Conservation (phyloP, 306 rosid species). For the Sechiopsis laciniata region DNA sequence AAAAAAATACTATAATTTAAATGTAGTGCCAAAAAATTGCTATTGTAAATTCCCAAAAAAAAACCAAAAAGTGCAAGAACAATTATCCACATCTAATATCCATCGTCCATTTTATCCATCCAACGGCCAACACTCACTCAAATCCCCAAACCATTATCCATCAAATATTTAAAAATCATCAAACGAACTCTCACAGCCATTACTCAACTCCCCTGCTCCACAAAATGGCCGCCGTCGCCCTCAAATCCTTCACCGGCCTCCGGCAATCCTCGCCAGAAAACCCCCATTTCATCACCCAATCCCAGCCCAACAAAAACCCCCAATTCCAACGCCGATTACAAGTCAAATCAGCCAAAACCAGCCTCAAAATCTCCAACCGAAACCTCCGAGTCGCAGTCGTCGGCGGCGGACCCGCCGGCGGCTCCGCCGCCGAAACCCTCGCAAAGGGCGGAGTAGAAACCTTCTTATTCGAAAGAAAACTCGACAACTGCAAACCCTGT, state of each 20-base stretch:
- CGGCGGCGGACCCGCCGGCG: constrained; percentile 88
- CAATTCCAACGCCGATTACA: constrained; percentile 32
- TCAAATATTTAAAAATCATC: constrained; percentile 15
- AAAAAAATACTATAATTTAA: no score
- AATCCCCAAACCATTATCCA: constrained; percentile 69
- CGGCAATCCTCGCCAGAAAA: constrained; percentile 61
- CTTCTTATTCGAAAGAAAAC: constrained; percentile 70
- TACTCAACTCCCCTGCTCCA: not conserved
- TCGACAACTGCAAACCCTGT: constrained; percentile 95
- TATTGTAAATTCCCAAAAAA: no score
- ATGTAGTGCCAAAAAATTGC: no score
- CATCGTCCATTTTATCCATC: constrained; percentile 35
- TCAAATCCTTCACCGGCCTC: constrained; percentile 85
- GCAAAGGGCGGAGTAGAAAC: constrained; percentile 86
- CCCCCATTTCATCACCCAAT: constrained; percentile 31
- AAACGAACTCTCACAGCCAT: not conserved
- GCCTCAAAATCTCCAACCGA: constrained; percentile 61
- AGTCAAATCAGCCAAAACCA: constrained; percentile 46
- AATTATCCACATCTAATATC: constrained; percentile 45
- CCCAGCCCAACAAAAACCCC: constrained; percentile 20
- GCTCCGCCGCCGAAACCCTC: constrained; percentile 72
- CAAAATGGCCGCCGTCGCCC: constrained; percentile 64
- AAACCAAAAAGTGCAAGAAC: no score
- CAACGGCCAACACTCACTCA: constrained; percentile 30
- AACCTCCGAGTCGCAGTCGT: constrained; percentile 82